These are phyloP conservation scores for Naganishia friedmannii DNA, from an alignment of 768 basidiomycete species.

Conservation along the genomic window DNA sequence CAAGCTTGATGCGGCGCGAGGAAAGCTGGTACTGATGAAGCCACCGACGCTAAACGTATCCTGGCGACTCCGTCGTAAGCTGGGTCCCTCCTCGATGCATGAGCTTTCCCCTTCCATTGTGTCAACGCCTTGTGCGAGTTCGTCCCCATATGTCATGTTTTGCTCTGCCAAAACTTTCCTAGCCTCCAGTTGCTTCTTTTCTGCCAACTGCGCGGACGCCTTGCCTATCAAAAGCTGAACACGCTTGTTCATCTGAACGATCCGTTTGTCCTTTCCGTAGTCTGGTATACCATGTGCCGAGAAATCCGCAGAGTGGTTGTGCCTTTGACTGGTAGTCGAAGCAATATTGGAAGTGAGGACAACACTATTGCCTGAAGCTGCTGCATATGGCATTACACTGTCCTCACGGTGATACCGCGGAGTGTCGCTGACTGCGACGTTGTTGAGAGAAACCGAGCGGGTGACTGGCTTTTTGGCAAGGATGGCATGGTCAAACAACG, in stretches of 20 bases:
- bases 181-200: slow-evolving; percentile 23
- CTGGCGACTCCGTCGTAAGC: slow-evolving; percentile 12
- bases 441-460: slow-evolving; percentile 24
- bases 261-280: slow-evolving; percentile 42
- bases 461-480: not conserved
- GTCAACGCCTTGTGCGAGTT: slow-evolving; percentile 36
- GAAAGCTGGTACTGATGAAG: slow-evolving; percentile 9
- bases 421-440: slow-evolving; percentile 13
- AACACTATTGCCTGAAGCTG: slow-evolving; percentile 94
- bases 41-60: slow-evolving; percentile 25
- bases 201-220: slow-evolving; percentile 25
- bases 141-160: slow-evolving; percentile 24
- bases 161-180: slow-evolving; percentile 9
- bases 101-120: slow-evolving; percentile 29
- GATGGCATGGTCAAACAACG: slow-evolving; percentile 21
- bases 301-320: slow-evolving; percentile 28
- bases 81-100: slow-evolving; percentile 27
- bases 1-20: slow-evolving; percentile 24
- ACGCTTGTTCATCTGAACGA: slow-evolving; percentile 50
- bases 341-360: slow-evolving; percentile 85
- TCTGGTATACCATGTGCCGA: slow-evolving; percentile 40
- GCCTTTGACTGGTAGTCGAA: slow-evolving; percentile 54
- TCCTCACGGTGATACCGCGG: slow-evolving; percentile 3
- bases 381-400: slow-evolving; percentile 52
- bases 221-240: slow-evolving; percentile 50